Base-by-base conservation (phyloP, 208 protist species). In the Balamuthia mandrillaris region DNA sequence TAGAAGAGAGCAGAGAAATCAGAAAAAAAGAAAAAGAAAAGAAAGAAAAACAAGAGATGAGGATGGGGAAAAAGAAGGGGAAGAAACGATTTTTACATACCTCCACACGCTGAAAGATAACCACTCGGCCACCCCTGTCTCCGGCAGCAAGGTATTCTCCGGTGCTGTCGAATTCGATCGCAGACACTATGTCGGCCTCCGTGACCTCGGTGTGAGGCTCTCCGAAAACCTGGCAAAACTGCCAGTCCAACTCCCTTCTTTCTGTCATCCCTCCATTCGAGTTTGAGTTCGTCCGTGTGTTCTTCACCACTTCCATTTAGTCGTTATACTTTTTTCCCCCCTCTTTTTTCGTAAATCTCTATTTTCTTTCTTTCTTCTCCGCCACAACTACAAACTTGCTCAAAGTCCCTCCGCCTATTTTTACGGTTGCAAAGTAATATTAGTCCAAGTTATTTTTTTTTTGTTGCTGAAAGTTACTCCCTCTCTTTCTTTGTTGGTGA, bases 121-220 rank as follows among this genome's bases (percentile, higher is more conserved):
- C 91, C 39, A 96, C 88, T 52, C 95, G 90, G 12, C 96, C 96
- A 31, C 96, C 95, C 37, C 88, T 86, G 78, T 97, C 96, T 51
- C 96, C 96, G 54, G 91, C 96, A 10, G 95, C 95, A 9, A 97
- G 83, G 88, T 92, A 97, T 35, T 96, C 85, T 42, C 96, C 96
- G 39, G 86, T 91, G n/a, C 88, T 41, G 54, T 95, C 88, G 78
- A 97, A 97, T 75, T 97, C 89, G 10, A 96, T 90, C 2, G 94
- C 87, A 9, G 92, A 94, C 18, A 97, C 92, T n/a, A 96, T 93
- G 84, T 97, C 95, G 21, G 75, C 49, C 52, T 91, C 86, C 27
- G 47, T 75, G 3, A 79, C 81, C 51, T 92, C 88, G 1, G 44
- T 35, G 68, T 91, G 82, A 2, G 31, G 31, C 39, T 92, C 89